These are phyloP conservation scores for Globisporangium carolinianum DNA, from an alignment of 352 stramenopile genomes.

Conservation along the genomic window DNA sequence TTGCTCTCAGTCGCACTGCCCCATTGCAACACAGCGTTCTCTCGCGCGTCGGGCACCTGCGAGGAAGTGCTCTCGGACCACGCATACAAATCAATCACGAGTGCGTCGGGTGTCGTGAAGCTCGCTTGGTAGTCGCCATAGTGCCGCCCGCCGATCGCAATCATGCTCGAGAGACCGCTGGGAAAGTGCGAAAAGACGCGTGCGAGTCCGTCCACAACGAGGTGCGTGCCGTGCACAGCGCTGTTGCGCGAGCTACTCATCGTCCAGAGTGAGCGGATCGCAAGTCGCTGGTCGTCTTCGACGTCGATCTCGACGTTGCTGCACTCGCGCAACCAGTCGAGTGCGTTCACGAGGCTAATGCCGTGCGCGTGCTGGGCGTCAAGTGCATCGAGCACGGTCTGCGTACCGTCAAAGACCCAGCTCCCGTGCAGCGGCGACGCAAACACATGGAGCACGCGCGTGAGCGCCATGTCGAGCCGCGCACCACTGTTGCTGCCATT, in stretches of 20 bases:
- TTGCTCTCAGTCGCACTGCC: not conserved
- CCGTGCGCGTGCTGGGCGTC: not conserved
- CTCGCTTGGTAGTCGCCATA: slow-evolving; percentile 11
- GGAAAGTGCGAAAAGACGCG: slow-evolving; percentile 12
- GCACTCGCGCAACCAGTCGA: slow-evolving; percentile 14
- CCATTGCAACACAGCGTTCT: slow-evolving; percentile 1
- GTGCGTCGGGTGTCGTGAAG: slow-evolving; percentile 5
- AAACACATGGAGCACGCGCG: slow-evolving; percentile 6
- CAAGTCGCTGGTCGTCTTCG: slow-evolving; percentile 5
- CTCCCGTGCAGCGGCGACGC: slow-evolving; percentile 6
- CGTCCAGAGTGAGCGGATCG: slow-evolving; percentile 7
- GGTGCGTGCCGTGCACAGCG: not conserved
- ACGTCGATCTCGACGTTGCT: slow-evolving; percentile 4
- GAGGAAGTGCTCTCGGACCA: slow-evolving; percentile 2
- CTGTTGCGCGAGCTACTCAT: not conserved
- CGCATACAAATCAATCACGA: slow-evolving; percentile 7
- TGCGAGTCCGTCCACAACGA: slow-evolving; percentile 5
- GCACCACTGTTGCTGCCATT: not conserved
- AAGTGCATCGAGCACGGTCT: slow-evolving; percentile 2
- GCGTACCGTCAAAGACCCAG: slow-evolving; percentile 9
- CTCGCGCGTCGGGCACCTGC: not conserved
- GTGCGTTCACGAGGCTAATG: slow-evolving; percentile 4
- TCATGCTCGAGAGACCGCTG: slow-evolving; percentile 12
- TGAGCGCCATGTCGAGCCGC: slow-evolving; percentile 7
- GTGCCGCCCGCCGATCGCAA: slow-evolving; percentile 1